Base-by-base conservation (phyloP, 2,329 filamentous ascomycete genomes). In the Colletotrichum sojae region DNA sequence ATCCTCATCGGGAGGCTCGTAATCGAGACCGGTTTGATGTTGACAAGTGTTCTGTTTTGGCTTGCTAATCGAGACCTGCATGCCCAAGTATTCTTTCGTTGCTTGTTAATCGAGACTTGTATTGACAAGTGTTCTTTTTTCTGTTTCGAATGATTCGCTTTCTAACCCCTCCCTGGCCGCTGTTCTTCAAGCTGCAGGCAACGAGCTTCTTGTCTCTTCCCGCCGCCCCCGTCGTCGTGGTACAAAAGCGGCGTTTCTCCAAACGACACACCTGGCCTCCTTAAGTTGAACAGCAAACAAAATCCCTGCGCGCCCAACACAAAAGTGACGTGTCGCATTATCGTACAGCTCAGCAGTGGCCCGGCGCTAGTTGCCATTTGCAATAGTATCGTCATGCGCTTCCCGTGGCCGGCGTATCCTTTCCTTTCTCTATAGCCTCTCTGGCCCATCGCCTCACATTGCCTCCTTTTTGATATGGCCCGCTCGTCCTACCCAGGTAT, bases 271-370 rank as follows among this genome's bases (percentile, higher is more conserved):
- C 13, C 57, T 49, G 48, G 48, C 45, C 46, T 52, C 46, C 31
- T 20, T 10, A 46, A 25, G 31, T 20, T 27, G 22, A 61, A 62
- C 39, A 65, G 31, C 63, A 56, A 55, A 66, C 49, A 15, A 62
- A 62, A 31, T 22, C 22, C 31, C 48, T 20, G 49, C 63, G 43
- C 53, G 52, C 52, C 57, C 45, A 61, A 45, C 40, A 20, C 49
- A 20, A 20, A 55, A 52, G 54, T 59, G 54, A 59, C 61, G 48
- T 59, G 54, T 54, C 66, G 66, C 54, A 49, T 64, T 51, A 68
- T 68, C 66, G 31, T 59, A 55, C 66, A 68, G 27, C 40, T 27
- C n/a, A 43, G 31, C 43, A 20, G 22, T 18, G 46, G 36, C 22
- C 39, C 36, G 40, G 31, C 13, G 13, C n/a, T n/a, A n/a, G n/a